Base-by-base conservation (phyloP, 768 basidiomycete species). In the Rickenella mellea region DNA sequence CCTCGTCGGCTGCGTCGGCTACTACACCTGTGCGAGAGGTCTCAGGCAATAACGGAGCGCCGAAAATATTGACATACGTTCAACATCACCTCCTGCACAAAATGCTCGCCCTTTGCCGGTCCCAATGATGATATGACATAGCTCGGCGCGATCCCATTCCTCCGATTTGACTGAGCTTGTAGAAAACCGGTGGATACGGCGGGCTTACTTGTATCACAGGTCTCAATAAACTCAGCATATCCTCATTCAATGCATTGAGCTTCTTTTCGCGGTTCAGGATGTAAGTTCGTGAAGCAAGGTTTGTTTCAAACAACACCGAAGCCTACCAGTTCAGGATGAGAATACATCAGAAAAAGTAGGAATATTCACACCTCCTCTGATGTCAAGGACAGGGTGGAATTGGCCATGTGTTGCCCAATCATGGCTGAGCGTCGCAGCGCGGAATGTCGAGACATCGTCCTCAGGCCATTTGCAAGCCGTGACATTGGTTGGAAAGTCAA, bases 61-160 rank as follows among this genome's bases (percentile, higher is more conserved):
- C 31, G 11, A 25, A 37, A 21, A 36, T 15, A 21, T 25, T 19
- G 32, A 69, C 83, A 62, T 51, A 93, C 94, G 67, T 45, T 77
- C 80, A 44, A 99, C 86, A 61, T 99, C 96, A 32, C 96, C 96
- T 11, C 96, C 96, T 5, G 88, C 83, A 54, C 92, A 98, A 58
- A 97, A 98, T 10, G 83, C 87, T 45, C 78, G 70, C 3, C 81
- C 83, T 10, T 62, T 60, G 19, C 85, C 86, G 25, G 74, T 72
- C 26, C 82, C 84, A 27, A 89, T 71, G 45, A 96, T 76, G 22
- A 82, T 70, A 43, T 74, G 73, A 50, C 79, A 79, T 6, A 88
- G 70, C 39, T 81, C 73, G 22, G 86, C 79, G 27, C 70, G 62
- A 46, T 74, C 70, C 85, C 87, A 90, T 68, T 78, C 76, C 87